Base-by-base conservation (phyloP, 306 rosid genomes). In the Trifolium repens region DNA sequence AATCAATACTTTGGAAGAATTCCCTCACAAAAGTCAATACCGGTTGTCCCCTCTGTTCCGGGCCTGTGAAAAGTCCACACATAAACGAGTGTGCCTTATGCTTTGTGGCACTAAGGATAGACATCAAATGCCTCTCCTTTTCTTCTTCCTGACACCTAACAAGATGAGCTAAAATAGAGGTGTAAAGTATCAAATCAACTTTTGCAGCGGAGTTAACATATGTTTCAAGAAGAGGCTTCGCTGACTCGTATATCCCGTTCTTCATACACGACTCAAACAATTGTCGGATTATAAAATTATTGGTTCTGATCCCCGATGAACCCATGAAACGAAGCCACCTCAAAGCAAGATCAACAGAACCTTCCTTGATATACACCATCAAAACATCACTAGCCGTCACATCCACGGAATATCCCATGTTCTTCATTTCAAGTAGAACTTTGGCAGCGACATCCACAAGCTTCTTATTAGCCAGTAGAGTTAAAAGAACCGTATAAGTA, bases 251-350 rank as follows among this genome's bases (percentile, higher is more conserved):
- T 74, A 91, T 69, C n/a, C 90, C 88, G 42, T 77, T 91, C 85
- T 89, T 94, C 98, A 94, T 90, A 76, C 96, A 94, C 8, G 98
- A 94, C 86, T 94, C 93, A 24, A 94, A 94, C 84, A 94, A 83
- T 71, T 94, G 98, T 69, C 98, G 82, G 59, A 94, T 82, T 52
- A 94, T 94, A 78, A 91, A 94, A 76, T 85, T 91, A 79, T 94
- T 94, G 32, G 98, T 90, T 85, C 92, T 86, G 30, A 94, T 86
- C 76, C 96, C 98, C 0, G 97, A 87, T 12, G 96, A 94, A 64
- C 97, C 98, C 93, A 94, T 94, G 84, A 94, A 94, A 61, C 89
- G 88, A 53, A 94, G 73, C 98, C 98, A 94, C 79, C 91, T 88
- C 85, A 94, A 82, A 72, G 97, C 97, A 78, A 87, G 86, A 83